phyloP scores from a whole-genome alignment of 129 eudicot species.

The Flaveria brownii region DNA sequence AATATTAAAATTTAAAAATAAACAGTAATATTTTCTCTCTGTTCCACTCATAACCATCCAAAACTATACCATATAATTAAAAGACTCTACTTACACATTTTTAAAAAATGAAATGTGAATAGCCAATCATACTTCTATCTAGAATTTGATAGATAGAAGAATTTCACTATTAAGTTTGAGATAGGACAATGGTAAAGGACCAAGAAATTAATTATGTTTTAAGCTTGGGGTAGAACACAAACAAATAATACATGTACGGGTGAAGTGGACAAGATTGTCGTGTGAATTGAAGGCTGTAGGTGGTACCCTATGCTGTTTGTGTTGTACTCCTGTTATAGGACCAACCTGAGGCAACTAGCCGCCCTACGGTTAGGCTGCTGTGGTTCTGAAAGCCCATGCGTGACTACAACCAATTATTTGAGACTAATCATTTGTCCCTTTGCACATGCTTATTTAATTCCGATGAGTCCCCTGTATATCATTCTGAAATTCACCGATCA shows the following conservation, averaged over 20 bases:
- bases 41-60: too few relatives aligned
- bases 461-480: background rate
- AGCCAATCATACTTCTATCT: too few relatives aligned
- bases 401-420: constrained; percentile 12
- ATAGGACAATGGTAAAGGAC: constrained; percentile 13
- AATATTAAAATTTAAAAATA: too few relatives aligned
- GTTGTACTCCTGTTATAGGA: constrained; percentile 16
- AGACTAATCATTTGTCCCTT: constrained; percentile 5
- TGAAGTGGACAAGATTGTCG: constrained; percentile 19
- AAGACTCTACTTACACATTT: too few relatives aligned
- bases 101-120: too few relatives aligned
- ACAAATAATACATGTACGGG: constrained; percentile 28
- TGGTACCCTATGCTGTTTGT: constrained; percentile 25
- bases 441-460: background rate
- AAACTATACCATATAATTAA: too few relatives aligned
- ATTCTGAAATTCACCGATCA: too few relatives aligned
- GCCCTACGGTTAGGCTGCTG: constrained; percentile 7
- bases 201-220: constrained; percentile 22
- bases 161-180: constrained; percentile 3
- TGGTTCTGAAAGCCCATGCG: constrained; percentile 22
- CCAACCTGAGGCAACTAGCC: constrained; percentile 27
- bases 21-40: too few relatives aligned
- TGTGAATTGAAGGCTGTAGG: background rate
- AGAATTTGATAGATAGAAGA: too few relatives aligned
- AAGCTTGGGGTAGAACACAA: constrained; percentile 28